Percentiles rank a stretch among this genome's conserved stretches.
These are phyloP conservation scores for Amaranthus hypochondriacus DNA, from an alignment of 148 eudicot species.

Conservation along the genomic window DNA sequence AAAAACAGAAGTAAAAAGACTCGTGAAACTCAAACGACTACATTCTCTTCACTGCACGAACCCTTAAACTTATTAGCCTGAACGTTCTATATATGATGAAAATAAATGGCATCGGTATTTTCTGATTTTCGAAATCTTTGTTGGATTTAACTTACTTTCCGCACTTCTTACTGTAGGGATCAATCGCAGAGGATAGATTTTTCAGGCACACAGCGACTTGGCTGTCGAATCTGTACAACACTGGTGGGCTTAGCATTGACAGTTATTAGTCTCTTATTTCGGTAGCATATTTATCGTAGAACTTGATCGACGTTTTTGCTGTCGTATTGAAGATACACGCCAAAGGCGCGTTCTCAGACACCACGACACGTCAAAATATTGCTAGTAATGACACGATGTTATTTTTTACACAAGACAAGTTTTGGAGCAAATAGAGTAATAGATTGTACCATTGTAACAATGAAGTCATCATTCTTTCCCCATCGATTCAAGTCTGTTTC, in stretches of 20 bases:
- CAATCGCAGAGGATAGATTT: conserved; percentile 70
- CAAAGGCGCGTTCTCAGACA: conserved; percentile 14
- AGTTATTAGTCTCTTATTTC: conserved; percentile 20
- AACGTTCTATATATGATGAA: no score
- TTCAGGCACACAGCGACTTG: conserved; percentile 42
- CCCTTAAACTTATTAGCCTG: no score
- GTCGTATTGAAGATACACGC: conserved; percentile 12
- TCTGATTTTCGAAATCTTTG: background rate
- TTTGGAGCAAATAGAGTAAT: conserved; percentile 20
- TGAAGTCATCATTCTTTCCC: background rate
- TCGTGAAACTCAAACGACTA: no score
- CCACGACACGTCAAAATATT: conserved; percentile 12
- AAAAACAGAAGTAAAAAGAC: no score
- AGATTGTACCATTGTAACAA: background rate
- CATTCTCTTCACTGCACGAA: no score
- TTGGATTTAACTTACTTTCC: background rate
- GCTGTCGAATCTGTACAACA: conserved; percentile 19
- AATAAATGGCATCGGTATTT: background rate
- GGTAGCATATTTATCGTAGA: conserved; percentile 19
- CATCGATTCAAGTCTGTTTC: background rate
- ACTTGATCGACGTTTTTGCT: background rate
- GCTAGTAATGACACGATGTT: conserved; percentile 1
- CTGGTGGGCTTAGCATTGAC: conserved; percentile 28
- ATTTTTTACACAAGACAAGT: conserved; percentile 7
- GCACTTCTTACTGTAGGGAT: conserved; percentile 41